These are phyloP conservation scores for Cadophora gregata DNA, from an alignment of 2,329 filamentous ascomycete species.

Conservation along the genomic window DNA sequence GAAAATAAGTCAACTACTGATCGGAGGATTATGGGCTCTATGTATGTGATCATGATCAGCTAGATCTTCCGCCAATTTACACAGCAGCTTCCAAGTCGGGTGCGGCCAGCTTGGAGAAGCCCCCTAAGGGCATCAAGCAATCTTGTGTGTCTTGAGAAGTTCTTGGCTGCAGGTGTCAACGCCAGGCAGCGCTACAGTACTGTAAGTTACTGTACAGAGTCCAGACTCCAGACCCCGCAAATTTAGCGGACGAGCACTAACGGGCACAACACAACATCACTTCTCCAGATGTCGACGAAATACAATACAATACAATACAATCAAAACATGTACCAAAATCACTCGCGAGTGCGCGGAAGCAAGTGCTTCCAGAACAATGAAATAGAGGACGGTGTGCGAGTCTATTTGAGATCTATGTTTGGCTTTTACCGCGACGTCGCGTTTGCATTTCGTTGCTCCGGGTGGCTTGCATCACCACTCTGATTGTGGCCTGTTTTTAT, in stretches of 20 bases:
- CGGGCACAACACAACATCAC: conserved; percentile 6
- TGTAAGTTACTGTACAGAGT: too few species aligned
- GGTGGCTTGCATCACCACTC: conserved; percentile 5
- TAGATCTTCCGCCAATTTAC: conserved; percentile 6
- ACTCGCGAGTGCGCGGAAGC: not conserved
- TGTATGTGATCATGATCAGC: conserved; percentile 4
- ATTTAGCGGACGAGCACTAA: not conserved
- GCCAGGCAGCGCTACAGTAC: too few species aligned
- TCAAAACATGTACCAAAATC: not conserved
- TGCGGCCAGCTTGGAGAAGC: not conserved
- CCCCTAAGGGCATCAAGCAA: conserved; percentile 10
- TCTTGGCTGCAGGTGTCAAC: conserved; percentile 18
- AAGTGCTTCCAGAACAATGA: not conserved
- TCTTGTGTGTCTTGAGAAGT: conserved; percentile 17
- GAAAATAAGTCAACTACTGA: not conserved
- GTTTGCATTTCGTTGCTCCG: conserved; percentile 8
- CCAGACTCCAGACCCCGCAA: conserved; percentile 3
- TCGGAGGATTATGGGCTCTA: too few species aligned
- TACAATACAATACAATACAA: not conserved
- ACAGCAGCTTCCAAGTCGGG: conserved; percentile 12
- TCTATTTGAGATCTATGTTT: not conserved
- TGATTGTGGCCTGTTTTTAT: conserved; percentile 14
- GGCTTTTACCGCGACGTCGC: not conserved
- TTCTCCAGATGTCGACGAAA: conserved; percentile 2
- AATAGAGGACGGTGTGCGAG: not conserved